These are phyloP conservation scores for Ogataea nitratoaversa DNA, from an alignment of 805 yeast species.

Conservation along the genomic window DNA sequence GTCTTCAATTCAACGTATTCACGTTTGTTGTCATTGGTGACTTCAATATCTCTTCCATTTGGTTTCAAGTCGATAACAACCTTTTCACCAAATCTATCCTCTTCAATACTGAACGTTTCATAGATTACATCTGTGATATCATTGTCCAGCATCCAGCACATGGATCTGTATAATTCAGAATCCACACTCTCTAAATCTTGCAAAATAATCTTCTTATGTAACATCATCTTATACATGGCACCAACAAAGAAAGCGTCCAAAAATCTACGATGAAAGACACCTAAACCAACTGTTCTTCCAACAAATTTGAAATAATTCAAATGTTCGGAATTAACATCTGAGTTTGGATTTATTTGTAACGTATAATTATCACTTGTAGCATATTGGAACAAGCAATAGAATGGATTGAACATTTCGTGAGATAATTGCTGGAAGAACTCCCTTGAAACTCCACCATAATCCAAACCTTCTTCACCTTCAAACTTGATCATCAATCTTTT, in stretches of 20 bases:
- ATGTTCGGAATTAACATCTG: constrained; percentile 96
- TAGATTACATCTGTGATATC: constrained; percentile 88
- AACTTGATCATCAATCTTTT: constrained; percentile 96
- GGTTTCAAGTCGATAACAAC: constrained; percentile 87
- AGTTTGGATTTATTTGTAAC: constrained; percentile 94
- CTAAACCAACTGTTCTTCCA: constrained; percentile 97
- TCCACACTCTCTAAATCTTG: constrained; percentile 99
- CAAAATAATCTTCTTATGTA: constrained; percentile 87
- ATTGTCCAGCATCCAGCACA: constrained; percentile 94
- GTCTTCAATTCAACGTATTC: constrained; percentile 93
- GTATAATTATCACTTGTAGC: constrained; percentile 98
- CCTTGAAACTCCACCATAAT: constrained; percentile 98
- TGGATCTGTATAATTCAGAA: constrained; percentile 90
- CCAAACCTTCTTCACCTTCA: constrained; percentile 99
- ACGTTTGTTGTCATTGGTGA: constrained; percentile 88
- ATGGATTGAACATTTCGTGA: constrained; percentile 98
- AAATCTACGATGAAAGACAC: constrained; percentile 97
- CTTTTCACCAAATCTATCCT: constrained; percentile 92
- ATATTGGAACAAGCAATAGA: constrained; percentile 94
- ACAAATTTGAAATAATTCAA: constrained; percentile 95
- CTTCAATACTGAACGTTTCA: constrained; percentile 79
- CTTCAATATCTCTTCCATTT: constrained; percentile 83
- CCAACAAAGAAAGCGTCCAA: constrained; percentile 98
- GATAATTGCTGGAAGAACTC: constrained; percentile 95
- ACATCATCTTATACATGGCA: constrained; percentile 96